Conservation (phyloP, 495 filamentous ascomycete genomes). For the Penicillium longicatenatum region DNA sequence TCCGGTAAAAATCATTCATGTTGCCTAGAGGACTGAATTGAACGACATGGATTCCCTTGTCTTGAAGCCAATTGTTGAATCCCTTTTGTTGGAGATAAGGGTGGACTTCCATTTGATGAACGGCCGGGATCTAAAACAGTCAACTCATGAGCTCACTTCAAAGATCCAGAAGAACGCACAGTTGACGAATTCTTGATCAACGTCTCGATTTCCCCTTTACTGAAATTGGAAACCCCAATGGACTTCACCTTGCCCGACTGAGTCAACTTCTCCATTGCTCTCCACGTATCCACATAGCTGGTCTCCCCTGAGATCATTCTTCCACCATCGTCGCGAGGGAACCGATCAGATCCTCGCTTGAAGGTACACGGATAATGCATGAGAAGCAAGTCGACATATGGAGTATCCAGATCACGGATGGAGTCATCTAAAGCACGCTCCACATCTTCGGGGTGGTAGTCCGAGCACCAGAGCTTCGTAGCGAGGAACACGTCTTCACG, state of each 20-base stretch:
- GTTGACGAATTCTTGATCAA: conserved; percentile 61
- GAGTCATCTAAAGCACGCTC: conserved; percentile 57
- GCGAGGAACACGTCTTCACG: conserved; percentile 27
- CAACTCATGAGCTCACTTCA: conserved; percentile 15
- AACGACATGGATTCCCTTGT: conserved; percentile 58
- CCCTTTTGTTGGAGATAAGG: conserved; percentile 60
- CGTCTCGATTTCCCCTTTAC: conserved; percentile 66
- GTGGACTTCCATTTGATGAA: conserved; percentile 64
- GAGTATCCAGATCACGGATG: conserved; percentile 57
- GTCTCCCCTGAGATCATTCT: conserved; percentile 35
- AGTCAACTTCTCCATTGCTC: conserved; percentile 61
- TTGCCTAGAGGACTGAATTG: conserved; percentile 70
- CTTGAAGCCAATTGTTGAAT: conserved; percentile 53
- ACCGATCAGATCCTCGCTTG: conserved; percentile 30
- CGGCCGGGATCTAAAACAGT: conserved; percentile 52
- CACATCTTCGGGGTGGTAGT: conserved; percentile 62
- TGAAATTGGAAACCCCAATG: conserved; percentile 82
- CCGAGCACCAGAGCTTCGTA: conserved; percentile 68
- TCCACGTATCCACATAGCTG: conserved; percentile 50
- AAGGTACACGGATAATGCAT: conserved; percentile 66
- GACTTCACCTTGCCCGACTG: conserved; percentile 55
- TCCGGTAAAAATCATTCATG: conserved; percentile 62
- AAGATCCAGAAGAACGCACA: conserved; percentile 66
- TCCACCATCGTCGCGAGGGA: conserved; percentile 42
- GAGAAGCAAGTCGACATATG: conserved; percentile 68